Base-by-base conservation (phyloP, 1,284 basidiomycete genomes). In the Moesziomyces sp. region DNA sequence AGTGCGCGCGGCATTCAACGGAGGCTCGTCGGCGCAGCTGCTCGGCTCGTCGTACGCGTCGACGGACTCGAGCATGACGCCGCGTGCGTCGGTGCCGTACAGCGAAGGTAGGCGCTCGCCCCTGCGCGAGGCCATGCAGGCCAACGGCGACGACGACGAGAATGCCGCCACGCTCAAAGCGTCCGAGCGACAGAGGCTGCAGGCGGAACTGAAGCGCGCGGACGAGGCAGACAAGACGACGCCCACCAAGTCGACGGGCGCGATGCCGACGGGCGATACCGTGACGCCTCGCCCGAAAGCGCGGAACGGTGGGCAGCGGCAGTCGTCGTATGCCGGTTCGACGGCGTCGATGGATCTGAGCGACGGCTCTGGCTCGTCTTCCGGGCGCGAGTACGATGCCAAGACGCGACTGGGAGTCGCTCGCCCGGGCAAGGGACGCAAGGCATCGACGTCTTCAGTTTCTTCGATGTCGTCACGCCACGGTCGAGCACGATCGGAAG, bases 51-150 rank as follows among this genome's bases (percentile, higher is more conserved):
- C 66, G 30, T 62, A 69, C 46, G 66, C 58, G 13, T 74, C 72
- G 46, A 74, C 66, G n/a, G 72, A 74, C 38, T 74, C 72, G 53
- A 74, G 66, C 53, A 58, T 52, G 61, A 74, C 72, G 11, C 72
- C 72, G 23, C 46, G 64, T 11, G 72, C 66, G 26, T 70, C 72
- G 34, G 34, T 74, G 52, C 62, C 52, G 14, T 40, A 49, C 24
- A 16, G 35, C 30, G 45, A 34, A 9, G 38, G 23, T n/a, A 40
- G 23, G 5, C 43, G 38, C 26, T 56, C 47, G 13, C 54, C 50
- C 14, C 40, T 65, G 13, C 21, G n/a, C 13, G 52, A 48, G 44
- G 50, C 40, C 30, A 30, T 30, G 23, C 43, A 38, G n/a, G 47
- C 38, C 3, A 38, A 46, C 16, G 57, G 57, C 6, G 58, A 58